Evolutionary conservation across 2,329 filamentous ascomycete genomes (phyloP).

Genomic region (Fusarium nelsonii): DNA sequence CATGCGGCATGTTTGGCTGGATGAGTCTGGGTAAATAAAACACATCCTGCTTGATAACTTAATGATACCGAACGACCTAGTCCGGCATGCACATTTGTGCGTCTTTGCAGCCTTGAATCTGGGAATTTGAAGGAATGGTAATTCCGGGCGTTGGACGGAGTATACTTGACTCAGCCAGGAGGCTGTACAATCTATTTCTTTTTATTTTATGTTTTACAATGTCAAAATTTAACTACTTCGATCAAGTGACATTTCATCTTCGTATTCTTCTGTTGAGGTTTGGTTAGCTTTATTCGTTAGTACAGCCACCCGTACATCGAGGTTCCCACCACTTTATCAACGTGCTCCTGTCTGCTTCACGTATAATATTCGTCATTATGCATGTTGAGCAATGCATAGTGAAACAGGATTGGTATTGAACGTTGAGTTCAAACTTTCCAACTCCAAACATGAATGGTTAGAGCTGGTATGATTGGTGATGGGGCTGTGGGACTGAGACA

Average conservation of each 20-base stretch:
- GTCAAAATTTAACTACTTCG: not conserved
- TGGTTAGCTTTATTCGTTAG: no score
- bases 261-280: no score
- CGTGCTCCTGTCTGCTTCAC: not conserved
- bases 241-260: not conserved
- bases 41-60: conserved; percentile 2
- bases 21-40: conserved; percentile 58
- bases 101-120: conserved; percentile 30
- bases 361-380: not conserved
- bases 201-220: conserved; percentile 25
- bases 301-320: no score
- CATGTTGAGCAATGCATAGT: not conserved
- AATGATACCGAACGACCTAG: conserved; percentile 25
- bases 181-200: conserved; percentile 31
- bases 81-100: conserved; percentile 25
- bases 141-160: conserved; percentile 46
- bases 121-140: conserved; percentile 34
- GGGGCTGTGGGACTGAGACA: not conserved
- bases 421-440: not conserved
- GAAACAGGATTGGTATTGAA: conserved; percentile 8
- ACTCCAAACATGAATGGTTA: conserved; percentile 15
- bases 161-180: conserved; percentile 43
- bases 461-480: not conserved
- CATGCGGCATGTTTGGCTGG: conserved; percentile 60
- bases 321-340: no score